Base-by-base conservation (phyloP, 768 basidiomycete genomes). In the Mycena rebaudengoi region DNA sequence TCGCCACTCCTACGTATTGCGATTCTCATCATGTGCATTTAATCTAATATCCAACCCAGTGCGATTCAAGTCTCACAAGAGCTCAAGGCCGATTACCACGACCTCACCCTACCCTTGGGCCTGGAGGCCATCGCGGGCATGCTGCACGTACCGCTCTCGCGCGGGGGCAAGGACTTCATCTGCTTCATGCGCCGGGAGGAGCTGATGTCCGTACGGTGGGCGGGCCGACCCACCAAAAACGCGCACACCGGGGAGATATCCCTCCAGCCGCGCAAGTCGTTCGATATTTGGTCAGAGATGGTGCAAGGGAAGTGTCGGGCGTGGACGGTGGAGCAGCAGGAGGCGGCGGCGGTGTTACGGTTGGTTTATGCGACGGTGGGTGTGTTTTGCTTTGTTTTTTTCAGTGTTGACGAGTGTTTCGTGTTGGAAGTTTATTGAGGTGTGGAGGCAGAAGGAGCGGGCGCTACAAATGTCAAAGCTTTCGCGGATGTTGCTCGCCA, bases 241-340 rank as follows among this genome's bases (percentile, higher is more conserved):
- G 80, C 73, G 7, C 65, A 70, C 11, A 73, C 71, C 46, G 49
- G 69, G 30, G 68, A 65, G 12, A 73, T 84, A 20, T 68, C 70
- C 33, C 79, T 95, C 10, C 91, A 94, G 73, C 92, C 92, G 0
- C 82, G 92, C n/a, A 86, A 83, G 57, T 91, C 89, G 2, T 95
- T 95, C 81, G 90, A 88, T 76, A 83, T 83, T 7, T 95, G 92
- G 92, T 86, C 88, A 0, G 91, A 94, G 75, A 86, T 80, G 1
- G n/a, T n/a, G n/a, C n/a, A n/a, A 7, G 91, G 91, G 6, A 79
- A 87, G 58, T 88, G 85, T 66, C 80, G 90, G 30, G 79, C 80
- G 11, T 95, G 92, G 92, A 88, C 91, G 10, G 91, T 94, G 56
- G 92, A 94, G 71, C 91, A 94, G 71, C 72, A 93, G 37, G 92